Evolutionary conservation across 1,284 basidiomycete species (phyloP).

Genomic region (Leccinum subspadiceum): DNA sequence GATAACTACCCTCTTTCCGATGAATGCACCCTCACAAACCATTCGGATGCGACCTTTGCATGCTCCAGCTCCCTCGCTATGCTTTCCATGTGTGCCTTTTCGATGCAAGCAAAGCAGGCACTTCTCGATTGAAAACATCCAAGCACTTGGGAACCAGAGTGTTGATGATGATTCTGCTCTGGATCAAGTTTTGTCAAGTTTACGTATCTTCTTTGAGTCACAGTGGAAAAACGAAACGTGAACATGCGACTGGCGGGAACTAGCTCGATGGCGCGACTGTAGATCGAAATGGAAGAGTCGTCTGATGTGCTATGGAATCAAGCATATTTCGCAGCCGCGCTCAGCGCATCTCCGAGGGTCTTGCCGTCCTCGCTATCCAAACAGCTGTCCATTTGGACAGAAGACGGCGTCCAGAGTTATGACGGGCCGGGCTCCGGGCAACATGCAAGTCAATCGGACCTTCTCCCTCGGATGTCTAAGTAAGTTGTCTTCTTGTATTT

Average conservation of each 20-base stretch:
- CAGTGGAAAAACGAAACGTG: not conserved
- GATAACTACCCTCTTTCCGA: not conserved
- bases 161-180: not conserved
- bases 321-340: constrained; percentile 49
- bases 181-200: constrained; percentile 5
- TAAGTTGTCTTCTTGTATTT: too few species aligned
- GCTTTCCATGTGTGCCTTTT: not conserved
- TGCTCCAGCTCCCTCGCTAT: not conserved
- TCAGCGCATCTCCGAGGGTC: constrained; percentile 57
- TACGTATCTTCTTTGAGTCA: not conserved
- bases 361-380: constrained; percentile 66
- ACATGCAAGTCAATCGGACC: constrained; percentile 21
- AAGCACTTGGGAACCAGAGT: not conserved
- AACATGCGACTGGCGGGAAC: constrained; percentile 1
- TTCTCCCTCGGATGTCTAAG: constrained; percentile 3
- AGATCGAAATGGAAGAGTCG: not conserved
- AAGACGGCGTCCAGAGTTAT: not conserved
- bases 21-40: not conserved
- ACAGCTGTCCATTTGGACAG: constrained; percentile 18
- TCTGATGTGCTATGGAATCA: constrained; percentile 38
- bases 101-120: not conserved
- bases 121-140: not conserved
- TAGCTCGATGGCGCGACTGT: not conserved
- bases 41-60: not conserved
- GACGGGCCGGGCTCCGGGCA: too few species aligned